A percentile compares a stretch with the other conserved stretches of the same genome.
Evolutionary conservation across 164 flowering plant species (phyloP).

Genomic region (Vitis vinifera): DNA sequence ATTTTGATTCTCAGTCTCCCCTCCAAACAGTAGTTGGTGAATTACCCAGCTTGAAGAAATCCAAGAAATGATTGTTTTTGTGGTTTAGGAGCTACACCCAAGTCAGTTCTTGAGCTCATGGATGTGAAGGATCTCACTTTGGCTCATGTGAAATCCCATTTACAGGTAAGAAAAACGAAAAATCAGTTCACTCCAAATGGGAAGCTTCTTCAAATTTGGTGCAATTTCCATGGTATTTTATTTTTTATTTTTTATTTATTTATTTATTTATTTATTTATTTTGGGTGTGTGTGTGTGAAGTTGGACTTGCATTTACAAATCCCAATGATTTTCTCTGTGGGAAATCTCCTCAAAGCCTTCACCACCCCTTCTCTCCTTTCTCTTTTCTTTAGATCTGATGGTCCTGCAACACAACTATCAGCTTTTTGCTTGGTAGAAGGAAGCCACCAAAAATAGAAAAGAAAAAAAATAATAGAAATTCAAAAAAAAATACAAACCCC

Average conservation of each 20-base stretch:
- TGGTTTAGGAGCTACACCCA: slow-evolving; percentile 86
- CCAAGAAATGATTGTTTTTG: neutral
- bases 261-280: neutral
- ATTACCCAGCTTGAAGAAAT: neutral
- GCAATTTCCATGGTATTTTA: neutral
- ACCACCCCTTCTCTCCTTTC: slow-evolving; percentile 1
- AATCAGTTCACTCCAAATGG: slow-evolving; percentile 8
- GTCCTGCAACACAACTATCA: slow-evolving; percentile 47
- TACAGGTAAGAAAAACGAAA: slow-evolving; percentile 60
- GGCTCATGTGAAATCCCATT: slow-evolving; percentile 96
- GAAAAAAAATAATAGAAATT: neutral
- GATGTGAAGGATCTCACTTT: slow-evolving; percentile 99
- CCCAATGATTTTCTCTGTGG: slow-evolving; percentile 41
- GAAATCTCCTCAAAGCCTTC: slow-evolving; percentile 31
- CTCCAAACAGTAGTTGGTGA: neutral
- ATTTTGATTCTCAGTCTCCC: no score
- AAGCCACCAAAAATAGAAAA: slow-evolving; percentile 29
- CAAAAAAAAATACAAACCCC: neutral
- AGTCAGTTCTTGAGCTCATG: slow-evolving; percentile 98
- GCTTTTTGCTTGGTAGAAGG: slow-evolving; percentile 60
- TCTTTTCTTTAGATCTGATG: slow-evolving; percentile 52
- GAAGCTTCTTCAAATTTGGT: neutral
- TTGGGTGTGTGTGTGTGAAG: neutral
- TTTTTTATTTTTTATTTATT: no score
- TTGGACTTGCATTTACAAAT: slow-evolving; percentile 37